These are phyloP conservation scores for Mycena olivaceomarginata DNA, from an alignment of 768 basidiomycete genomes.

Conservation along the genomic window DNA sequence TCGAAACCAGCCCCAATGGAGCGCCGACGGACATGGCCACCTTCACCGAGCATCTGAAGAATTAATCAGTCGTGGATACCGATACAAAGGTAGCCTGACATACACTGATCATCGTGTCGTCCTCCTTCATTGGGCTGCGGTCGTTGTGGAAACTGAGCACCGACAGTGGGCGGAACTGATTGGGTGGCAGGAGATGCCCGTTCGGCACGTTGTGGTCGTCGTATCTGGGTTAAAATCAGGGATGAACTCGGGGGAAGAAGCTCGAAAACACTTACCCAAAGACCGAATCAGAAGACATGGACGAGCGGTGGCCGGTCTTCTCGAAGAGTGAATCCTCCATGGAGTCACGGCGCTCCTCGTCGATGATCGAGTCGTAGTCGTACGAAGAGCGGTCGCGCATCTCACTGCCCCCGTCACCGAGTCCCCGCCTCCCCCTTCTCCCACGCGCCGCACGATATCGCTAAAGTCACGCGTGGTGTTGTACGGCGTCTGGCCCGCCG, in stretches of 20 bases:
- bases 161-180: slow-evolving; percentile 80
- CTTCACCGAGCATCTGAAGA: slow-evolving; percentile 87
- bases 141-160: slow-evolving; percentile 69
- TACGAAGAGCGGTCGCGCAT: too few species aligned
- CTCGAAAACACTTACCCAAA: slow-evolving; percentile 62
- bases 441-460: too few species aligned
- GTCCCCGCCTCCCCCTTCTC: too few species aligned
- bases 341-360: too few species aligned
- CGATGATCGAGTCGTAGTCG: too few species aligned
- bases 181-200: slow-evolving; percentile 62
- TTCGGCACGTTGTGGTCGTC: slow-evolving; percentile 60
- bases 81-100: slow-evolving; percentile 47
- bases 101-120: slow-evolving; percentile 90
- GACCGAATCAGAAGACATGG: slow-evolving; percentile 74
- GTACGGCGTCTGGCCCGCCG: too few species aligned
- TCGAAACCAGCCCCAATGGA: slow-evolving; percentile 81
- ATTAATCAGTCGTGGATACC: slow-evolving; percentile 25
- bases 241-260: too few species aligned
- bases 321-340: too few species aligned
- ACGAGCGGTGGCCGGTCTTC: slow-evolving; percentile 51
- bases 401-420: too few species aligned
- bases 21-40: slow-evolving; percentile 81
- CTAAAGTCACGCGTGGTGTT: too few species aligned
- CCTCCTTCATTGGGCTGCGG: slow-evolving; percentile 76
- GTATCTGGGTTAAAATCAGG: slow-evolving; percentile 38